A percentile compares a stretch with the other conserved stretches of the same genome.
These are phyloP conservation scores for Sanghuangporus baumii DNA, from an alignment of 1,284 basidiomycete genomes.

Conservation along the genomic window DNA sequence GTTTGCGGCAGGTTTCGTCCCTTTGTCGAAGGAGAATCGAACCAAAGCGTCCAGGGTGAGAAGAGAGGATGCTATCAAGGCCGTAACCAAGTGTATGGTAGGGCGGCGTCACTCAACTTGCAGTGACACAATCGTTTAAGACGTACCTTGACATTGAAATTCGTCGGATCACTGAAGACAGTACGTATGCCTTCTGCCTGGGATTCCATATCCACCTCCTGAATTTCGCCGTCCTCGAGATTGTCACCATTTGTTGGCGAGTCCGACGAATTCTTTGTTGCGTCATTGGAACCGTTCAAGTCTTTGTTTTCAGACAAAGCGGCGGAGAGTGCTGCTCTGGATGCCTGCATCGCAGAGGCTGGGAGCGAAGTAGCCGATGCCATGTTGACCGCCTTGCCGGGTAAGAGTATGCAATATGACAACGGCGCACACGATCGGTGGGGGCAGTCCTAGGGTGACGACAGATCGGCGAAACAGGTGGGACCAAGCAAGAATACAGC, in stretches of 20 bases:
- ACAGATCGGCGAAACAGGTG: not conserved
- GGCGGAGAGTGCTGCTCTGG: slow-evolving; percentile 65
- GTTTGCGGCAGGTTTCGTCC: slow-evolving; percentile 84
- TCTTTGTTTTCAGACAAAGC: slow-evolving; percentile 57
- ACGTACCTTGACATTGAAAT: slow-evolving; percentile 87
- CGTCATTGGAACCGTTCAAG: slow-evolving; percentile 24
- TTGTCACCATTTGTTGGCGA: slow-evolving; percentile 19
- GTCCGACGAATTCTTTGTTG: slow-evolving; percentile 31
- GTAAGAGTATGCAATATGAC: slow-evolving; percentile 1
- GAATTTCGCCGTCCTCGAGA: slow-evolving; percentile 66
- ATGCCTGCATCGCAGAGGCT: slow-evolving; percentile 60
- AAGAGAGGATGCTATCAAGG: slow-evolving; percentile 76
- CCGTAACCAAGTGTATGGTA: slow-evolving; percentile 14
- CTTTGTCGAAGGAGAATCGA: slow-evolving; percentile 89
- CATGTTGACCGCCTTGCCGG: not conserved
- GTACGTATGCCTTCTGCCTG: slow-evolving; percentile 82
- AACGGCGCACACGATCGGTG: not conserved
- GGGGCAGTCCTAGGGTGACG: not conserved
- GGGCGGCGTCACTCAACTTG: not conserved
- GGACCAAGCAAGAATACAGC: slow-evolving; percentile 10
- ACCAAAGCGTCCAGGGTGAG: slow-evolving; percentile 96
- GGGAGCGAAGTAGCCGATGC: slow-evolving; percentile 38
- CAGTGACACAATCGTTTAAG: not conserved
- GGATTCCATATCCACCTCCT: slow-evolving; percentile 74
- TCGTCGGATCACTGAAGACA: slow-evolving; percentile 84